Evolutionary conservation across 2,329 filamentous ascomycete species (phyloP), one percentile per base, ranked within the genome.

Genomic region (Alternaria postmessia): DNA sequence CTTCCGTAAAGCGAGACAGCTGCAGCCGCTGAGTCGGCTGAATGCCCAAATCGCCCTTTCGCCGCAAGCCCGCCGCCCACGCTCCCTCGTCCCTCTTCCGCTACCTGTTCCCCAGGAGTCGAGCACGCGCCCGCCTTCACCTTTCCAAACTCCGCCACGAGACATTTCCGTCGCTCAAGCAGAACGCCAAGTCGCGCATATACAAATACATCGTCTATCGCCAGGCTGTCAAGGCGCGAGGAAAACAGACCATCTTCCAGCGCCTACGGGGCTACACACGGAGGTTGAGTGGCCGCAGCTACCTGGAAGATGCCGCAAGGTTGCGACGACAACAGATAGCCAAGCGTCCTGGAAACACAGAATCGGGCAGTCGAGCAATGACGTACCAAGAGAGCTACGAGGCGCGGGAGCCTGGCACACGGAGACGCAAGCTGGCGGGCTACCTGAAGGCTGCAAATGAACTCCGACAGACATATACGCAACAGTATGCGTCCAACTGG

Each of bases 401-500:
- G 75, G 73, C 77, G 53, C 75, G 79, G 66, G 82, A 93, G 79
- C 85, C 86, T 36, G 93, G 93, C 1, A 85, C 88, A n/a, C 84
- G 92, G 66, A 85, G 94, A 69, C 90, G 86, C 78, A 96, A 90
- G 82, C 81, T 97, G 43, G 92, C 91, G 34, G 88, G 87, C 12
- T 91, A 91, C 72, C 74, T 91, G 55, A 89, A 87, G 73, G 88
- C 89, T 51, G 90, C 89, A 11, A 92, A 92, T 72, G 89, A 92
- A 74, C 75, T 92, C 57, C 83, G 89, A 38, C 89, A 91, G 77
- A 84, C 85, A 39, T 92, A 92, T 75, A 82, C 87, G 63, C 82
- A 85, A 64, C 82, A 85, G 64, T 85, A 85, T 77, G 67, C 74
- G 57, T 67, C 78, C 75, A 61, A 81, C 81, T 81, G 82, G 82